These are phyloP conservation scores for Gossypium turneri DNA, from an alignment of 345 rosid species.

Conservation along the genomic window DNA sequence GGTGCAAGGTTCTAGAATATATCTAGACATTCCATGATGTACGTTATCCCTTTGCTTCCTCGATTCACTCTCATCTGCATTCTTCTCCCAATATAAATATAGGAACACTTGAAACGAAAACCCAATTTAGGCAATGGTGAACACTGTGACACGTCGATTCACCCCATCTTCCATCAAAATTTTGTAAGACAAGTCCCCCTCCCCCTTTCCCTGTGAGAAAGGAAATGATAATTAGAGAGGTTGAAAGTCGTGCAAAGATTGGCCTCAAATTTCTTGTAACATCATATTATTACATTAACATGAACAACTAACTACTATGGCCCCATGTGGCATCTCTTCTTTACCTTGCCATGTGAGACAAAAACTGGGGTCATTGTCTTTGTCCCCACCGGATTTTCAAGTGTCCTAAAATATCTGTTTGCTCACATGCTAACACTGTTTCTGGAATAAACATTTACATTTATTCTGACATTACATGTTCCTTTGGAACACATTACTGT, in stretches of 20 bases:
- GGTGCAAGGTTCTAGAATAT: too few species aligned
- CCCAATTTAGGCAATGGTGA: not conserved
- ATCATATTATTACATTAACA: not conserved
- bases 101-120: not conserved
- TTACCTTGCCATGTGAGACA: slow-evolving; percentile 24
- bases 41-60: not conserved
- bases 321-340: not conserved
- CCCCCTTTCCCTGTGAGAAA: slow-evolving; percentile 8
- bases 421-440: slow-evolving; percentile 27
- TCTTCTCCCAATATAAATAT: too few species aligned
- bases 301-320: not conserved
- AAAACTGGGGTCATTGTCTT: slow-evolving; percentile 3
- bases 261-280: not conserved
- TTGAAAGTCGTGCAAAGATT: not conserved
- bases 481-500: not conserved
- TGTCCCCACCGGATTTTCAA: not conserved
- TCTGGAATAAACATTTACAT: not conserved
- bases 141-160: slow-evolving; percentile 18
- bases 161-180: not conserved
- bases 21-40: too few species aligned
- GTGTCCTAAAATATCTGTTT: slow-evolving; percentile 18
- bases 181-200: not conserved
- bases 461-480: not conserved
- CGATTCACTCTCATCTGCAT: not conserved
- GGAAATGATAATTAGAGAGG: slow-evolving; percentile 1